Base-by-base conservation (phyloP, 108 stramenopile species). In the Nitzschia sp. region DNA sequence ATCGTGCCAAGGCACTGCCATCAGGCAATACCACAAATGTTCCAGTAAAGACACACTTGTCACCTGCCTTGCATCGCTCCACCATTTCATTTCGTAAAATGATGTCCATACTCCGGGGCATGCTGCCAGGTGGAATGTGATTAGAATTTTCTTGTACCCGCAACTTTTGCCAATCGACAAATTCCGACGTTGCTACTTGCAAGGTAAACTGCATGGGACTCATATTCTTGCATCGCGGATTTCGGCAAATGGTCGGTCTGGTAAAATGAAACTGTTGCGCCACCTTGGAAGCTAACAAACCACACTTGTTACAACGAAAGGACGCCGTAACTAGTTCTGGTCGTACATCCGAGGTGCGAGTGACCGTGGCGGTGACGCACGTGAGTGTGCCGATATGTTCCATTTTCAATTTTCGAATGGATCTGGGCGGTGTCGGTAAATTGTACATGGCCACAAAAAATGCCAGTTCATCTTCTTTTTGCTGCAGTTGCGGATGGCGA, bases 161-260 rank as follows among this genome's bases (percentile, higher is more conserved):
- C 31, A 99, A 66, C 59, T 95, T 85, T 75, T 99, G 99, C 98
- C 98, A 99, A 70, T 99, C 99, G 4, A 93, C 92, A 68, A 99
- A 98, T 32, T 85, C 82, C 33, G 84, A 88, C n/a, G 66, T 29
- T 31, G 57, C 46, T 3, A 83, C 67, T 57, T 94, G 91, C 47
- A 98, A 78, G 59, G 80, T 54, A 75, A 97, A 98, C 46, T 92
- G 83, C 27, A 70, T 72, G 3, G 86, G 75, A 28, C 65, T 80
- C 18, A 61, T 60, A 51, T 79, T 80, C 60, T 88, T 79, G 82
- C 97, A 98, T 21, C 92, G 77, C 0, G 96, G 95, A 56, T 98
- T 98, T 11, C 91, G 79, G 85, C 98, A 99, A 38, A 95, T 60
- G n/a, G 90, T 82, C n/a, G 99, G 99, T 38, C 91, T 72, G 17